A percentile compares a stretch with the other conserved stretches of the same genome.
Evolutionary conservation across 2,329 filamentous ascomycete species (phyloP).

Genomic region (Paraconiothyrium sp.): DNA sequence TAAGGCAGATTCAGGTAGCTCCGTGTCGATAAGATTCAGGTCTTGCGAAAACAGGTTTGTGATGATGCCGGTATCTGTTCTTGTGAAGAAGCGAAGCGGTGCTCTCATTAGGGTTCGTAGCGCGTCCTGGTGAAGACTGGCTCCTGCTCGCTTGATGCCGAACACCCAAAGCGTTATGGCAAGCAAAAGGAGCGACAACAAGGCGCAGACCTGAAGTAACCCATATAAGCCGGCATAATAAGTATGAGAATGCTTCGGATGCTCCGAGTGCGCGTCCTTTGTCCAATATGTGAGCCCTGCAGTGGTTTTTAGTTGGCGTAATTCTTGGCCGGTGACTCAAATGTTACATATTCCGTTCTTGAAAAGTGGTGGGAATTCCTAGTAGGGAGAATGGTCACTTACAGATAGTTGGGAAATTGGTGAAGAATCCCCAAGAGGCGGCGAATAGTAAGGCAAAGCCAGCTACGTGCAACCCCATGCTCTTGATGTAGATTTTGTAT

Average conservation of each 20-base stretch:
- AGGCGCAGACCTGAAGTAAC: constrained; percentile 19
- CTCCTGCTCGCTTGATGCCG: constrained; percentile 39
- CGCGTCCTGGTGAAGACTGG: constrained; percentile 56
- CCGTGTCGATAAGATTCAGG: constrained; percentile 52
- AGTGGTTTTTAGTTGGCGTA: not conserved
- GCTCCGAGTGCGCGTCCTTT: constrained; percentile 12
- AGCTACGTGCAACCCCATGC: constrained; percentile 19
- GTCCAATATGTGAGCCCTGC: constrained; percentile 25
- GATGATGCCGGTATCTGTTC: constrained; percentile 25
- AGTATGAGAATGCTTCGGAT: constrained; percentile 13
- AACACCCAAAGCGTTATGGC: constrained; percentile 45
- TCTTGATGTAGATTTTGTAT: constrained; percentile 26
- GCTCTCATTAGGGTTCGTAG: constrained; percentile 38
- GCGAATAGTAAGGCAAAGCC: constrained; percentile 13
- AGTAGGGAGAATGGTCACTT: not conserved
- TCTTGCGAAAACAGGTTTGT: constrained; percentile 48
- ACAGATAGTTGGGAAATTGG: constrained; percentile 25
- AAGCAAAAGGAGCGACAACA: constrained; percentile 20
- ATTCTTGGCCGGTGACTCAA: no score
- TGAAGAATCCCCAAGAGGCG: constrained; percentile 23
- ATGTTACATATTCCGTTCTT: no score
- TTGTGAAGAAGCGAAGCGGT: constrained; percentile 25
- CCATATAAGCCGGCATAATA: constrained; percentile 28
- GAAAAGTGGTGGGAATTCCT: no score
- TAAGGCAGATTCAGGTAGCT: constrained; percentile 38